Evolutionary conservation across 108 stramenopile genomes (phyloP).

Genomic region (Pseudonitzschia pungens): DNA sequence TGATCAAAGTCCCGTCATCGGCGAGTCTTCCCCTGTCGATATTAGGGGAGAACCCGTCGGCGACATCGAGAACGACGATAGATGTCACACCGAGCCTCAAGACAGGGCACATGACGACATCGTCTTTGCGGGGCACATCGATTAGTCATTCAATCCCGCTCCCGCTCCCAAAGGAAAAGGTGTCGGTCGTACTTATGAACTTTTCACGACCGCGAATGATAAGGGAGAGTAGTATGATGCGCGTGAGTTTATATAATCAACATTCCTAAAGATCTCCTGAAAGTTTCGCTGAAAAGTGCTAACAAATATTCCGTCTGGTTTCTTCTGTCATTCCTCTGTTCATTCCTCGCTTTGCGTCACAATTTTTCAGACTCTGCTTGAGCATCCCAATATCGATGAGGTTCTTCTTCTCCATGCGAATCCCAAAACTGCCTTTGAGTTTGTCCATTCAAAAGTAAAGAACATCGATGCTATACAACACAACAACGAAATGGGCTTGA

Average conservation of each 20-base stretch:
- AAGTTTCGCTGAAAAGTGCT: too few species aligned
- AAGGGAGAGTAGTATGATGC: conserved; percentile 27
- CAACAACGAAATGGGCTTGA: conserved; percentile 41
- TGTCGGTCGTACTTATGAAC: conserved; percentile 48
- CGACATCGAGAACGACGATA: not conserved
- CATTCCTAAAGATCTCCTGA: too few species aligned
- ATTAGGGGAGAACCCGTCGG: not conserved
- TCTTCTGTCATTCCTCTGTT: not conserved
- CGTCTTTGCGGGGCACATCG: not conserved
- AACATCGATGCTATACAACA: conserved; percentile 41
- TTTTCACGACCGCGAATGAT: conserved; percentile 44
- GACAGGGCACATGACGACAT: not conserved
- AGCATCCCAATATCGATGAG: conserved; percentile 37
- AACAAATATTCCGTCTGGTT: not conserved
- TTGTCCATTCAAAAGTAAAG: conserved; percentile 36
- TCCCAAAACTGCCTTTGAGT: conserved; percentile 36
- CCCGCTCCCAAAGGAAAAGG: conserved; percentile 23
- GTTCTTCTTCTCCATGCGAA: conserved; percentile 41
- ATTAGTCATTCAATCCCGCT: conserved; percentile 18
- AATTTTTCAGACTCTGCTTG: conserved; percentile 16
- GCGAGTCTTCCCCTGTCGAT: not conserved
- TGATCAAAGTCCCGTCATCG: not conserved
- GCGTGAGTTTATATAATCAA: not conserved
- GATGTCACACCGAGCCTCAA: not conserved
- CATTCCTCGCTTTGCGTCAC: not conserved